Percentiles rank a stretch among this genome's conserved stretches.
phyloP scores from a whole-genome alignment of 2,329 filamentous ascomycete species.

The Penicillium sp. region DNA sequence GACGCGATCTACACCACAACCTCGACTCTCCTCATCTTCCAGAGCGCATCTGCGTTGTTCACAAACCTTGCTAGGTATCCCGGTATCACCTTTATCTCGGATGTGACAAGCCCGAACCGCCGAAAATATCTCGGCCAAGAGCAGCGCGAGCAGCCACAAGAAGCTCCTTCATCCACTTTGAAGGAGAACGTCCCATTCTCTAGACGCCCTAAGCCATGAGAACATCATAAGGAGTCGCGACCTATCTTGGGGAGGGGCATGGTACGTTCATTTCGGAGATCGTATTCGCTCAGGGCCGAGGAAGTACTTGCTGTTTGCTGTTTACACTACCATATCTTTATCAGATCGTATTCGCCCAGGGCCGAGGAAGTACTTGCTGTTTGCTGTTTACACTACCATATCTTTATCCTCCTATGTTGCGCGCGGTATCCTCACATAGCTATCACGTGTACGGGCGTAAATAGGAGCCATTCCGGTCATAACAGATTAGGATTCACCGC shows the following conservation, averaged over 20 bases:
- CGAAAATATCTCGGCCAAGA: too few species aligned
- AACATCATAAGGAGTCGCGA: background rate
- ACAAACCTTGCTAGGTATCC: slow-evolving; percentile 4
- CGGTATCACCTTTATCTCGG: slow-evolving; percentile 3
- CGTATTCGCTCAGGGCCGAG: too few species aligned
- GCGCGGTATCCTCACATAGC: background rate
- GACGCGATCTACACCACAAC: background rate
- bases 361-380: too few species aligned
- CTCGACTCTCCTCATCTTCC: slow-evolving; percentile 4
- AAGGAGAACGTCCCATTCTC: slow-evolving; percentile 5
- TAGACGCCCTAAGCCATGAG: slow-evolving; percentile 2
- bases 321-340: too few species aligned
- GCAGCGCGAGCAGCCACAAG: slow-evolving; percentile 5
- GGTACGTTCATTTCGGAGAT: too few species aligned
- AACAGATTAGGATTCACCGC: too few species aligned
- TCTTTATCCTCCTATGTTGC: background rate
- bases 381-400: background rate
- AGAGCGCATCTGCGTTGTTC: slow-evolving; percentile 5
- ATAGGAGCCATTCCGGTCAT: too few species aligned
- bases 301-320: too few species aligned
- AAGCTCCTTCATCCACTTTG: background rate
- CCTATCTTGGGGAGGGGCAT: too few species aligned
- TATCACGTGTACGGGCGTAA: too few species aligned
- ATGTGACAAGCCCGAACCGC: slow-evolving; percentile 3
- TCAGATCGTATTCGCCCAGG: too few species aligned